Evolutionary conservation across 139 green algal genomes (phyloP).

Genomic region (Haematococcus lacustris): DNA sequence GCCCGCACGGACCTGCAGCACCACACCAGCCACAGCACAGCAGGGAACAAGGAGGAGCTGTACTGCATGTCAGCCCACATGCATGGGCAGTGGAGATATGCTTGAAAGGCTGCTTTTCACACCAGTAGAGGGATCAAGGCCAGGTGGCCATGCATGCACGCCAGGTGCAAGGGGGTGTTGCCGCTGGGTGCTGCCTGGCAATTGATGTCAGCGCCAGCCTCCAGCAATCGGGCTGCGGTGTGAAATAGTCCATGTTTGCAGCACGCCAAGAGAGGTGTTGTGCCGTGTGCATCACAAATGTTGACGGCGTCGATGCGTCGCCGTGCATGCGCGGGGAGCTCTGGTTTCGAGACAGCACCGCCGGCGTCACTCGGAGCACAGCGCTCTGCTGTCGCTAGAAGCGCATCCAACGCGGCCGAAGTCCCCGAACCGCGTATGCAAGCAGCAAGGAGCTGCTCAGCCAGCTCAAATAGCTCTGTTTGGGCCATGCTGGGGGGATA

Average conservation of each 20-base stretch:
- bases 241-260: neutral
- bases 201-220: neutral
- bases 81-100: neutral
- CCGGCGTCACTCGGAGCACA: neutral
- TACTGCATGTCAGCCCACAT: neutral
- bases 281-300: neutral
- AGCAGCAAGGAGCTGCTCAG: too few relatives aligned
- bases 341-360: too few relatives aligned
- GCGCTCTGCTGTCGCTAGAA: neutral
- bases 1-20: neutral
- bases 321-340: too few relatives aligned
- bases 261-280: neutral
- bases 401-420: neutral
- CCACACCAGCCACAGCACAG: neutral
- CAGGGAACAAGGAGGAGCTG: too few relatives aligned
- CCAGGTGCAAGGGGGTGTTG: neutral
- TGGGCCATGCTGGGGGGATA: too few relatives aligned
- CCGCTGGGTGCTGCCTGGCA: neutral
- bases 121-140: neutral
- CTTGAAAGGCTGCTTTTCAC: neutral
- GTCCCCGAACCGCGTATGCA: neutral
- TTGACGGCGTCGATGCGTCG: too few relatives aligned
- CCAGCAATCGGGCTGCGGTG: neutral
- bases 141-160: neutral
- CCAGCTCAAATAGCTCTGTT: too few relatives aligned